Conservation (phyloP, 2,329 filamentous ascomycete species). For the Anisogramma anomala region DNA sequence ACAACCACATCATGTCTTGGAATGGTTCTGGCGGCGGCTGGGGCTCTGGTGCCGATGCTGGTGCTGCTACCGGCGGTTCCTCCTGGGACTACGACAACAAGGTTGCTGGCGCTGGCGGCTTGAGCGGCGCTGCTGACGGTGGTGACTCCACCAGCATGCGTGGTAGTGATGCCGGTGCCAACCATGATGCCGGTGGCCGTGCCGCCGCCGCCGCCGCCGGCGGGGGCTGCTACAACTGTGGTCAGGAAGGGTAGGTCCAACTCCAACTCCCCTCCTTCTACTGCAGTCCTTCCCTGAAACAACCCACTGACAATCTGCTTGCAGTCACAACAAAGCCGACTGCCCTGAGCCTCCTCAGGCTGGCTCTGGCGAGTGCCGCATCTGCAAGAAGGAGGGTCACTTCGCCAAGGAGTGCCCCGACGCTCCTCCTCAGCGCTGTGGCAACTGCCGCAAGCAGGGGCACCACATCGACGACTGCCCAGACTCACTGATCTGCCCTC, state of each 20-base stretch:
- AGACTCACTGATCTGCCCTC: slow-evolving; percentile 25
- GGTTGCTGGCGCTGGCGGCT: not conserved
- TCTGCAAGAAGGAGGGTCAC: slow-evolving; percentile 39
- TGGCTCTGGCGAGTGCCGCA: slow-evolving; percentile 19
- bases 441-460: slow-evolving; percentile 37
- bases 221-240: slow-evolving; percentile 49
- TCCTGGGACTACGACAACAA: not conserved
- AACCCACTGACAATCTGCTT: not conserved
- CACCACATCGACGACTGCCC: slow-evolving; percentile 53
- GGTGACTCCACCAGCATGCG: not conserved
- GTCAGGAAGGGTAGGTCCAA: slow-evolving; percentile 33
- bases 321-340: slow-evolving; percentile 50
- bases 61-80: not conserved
- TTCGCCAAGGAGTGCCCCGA: slow-evolving; percentile 43
- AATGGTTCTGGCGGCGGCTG: not conserved
- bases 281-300: slow-evolving; percentile 3
- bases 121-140: not conserved
- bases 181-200: slow-evolving; percentile 16
- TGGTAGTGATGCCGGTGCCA: not conserved
- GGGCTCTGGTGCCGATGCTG: not conserved
- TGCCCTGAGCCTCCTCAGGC: slow-evolving; percentile 46
- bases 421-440: slow-evolving; percentile 18
- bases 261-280: not conserved
- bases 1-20: slow-evolving; percentile 4
- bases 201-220: too few species aligned